Conservation (phyloP, 2,329 filamentous ascomycete species). For the Alternaria brassicae region DNA sequence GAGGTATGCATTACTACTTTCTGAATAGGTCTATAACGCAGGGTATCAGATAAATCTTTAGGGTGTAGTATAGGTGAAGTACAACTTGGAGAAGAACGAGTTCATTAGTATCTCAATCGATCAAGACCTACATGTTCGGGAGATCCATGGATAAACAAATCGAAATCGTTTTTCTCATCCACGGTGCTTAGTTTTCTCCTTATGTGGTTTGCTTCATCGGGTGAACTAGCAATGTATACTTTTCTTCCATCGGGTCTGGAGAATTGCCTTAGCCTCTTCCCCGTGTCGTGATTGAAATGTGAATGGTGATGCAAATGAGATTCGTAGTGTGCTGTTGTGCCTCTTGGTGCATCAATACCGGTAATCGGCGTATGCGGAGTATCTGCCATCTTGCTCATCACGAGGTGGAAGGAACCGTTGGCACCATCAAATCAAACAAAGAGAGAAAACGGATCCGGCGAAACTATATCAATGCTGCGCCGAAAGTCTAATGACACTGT, state of each 20-base stretch:
- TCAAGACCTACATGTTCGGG: conserved; percentile 52
- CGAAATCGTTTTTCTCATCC: conserved; percentile 55
- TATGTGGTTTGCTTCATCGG: conserved; percentile 62
- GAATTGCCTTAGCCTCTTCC: conserved; percentile 60
- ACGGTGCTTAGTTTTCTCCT: conserved; percentile 53
- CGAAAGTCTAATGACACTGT: background rate
- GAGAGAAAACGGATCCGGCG: background rate
- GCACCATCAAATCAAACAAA: background rate
- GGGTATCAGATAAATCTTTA: too few species aligned
- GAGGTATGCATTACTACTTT: too few species aligned
- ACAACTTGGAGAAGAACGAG: too few species aligned
- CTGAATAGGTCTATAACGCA: too few species aligned
- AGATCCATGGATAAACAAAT: conserved; percentile 66
- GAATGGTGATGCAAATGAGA: conserved; percentile 22
- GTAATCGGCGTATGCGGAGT: conserved; percentile 14
- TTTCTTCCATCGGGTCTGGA: conserved; percentile 63
- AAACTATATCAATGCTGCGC: background rate
- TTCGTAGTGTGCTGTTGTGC: background rate
- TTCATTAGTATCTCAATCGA: background rate
- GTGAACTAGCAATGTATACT: conserved; percentile 63
- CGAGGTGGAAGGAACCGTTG: background rate
- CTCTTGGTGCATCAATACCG: conserved; percentile 9
- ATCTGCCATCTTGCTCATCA: conserved; percentile 8
- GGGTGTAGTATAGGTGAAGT: too few species aligned
- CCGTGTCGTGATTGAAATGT: conserved; percentile 37